A percentile compares a stretch with the other conserved stretches of the same genome.
Evolutionary conservation across 305 asterid species (phyloP).

Genomic region (Ajuga reptans): DNA sequence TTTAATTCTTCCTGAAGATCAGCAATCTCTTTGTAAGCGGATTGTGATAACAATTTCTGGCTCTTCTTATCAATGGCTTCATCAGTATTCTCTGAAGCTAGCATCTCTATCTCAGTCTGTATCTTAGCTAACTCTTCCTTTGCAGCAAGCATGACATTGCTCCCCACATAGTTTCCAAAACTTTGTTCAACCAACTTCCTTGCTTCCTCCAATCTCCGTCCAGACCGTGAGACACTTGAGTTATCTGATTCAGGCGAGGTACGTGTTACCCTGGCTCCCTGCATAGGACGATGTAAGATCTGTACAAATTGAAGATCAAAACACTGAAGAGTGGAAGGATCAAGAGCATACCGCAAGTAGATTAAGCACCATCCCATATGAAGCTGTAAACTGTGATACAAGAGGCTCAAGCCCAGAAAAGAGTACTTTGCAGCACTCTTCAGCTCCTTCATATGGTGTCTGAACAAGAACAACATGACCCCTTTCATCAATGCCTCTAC

Average conservation of each 20-base stretch:
- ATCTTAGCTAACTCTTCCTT: slow-evolving; percentile 83
- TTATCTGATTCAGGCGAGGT: slow-evolving; percentile 53
- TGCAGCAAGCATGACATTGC: slow-evolving; percentile 95
- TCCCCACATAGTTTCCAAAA: slow-evolving; percentile 97
- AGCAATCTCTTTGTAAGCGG: slow-evolving; percentile 74
- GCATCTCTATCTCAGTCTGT: slow-evolving; percentile 71
- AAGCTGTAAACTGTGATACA: slow-evolving; percentile 94
- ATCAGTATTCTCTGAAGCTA: slow-evolving; percentile 72
- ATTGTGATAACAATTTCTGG: slow-evolving; percentile 47
- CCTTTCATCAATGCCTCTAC: slow-evolving; percentile 90
- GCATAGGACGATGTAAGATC: slow-evolving; percentile 31
- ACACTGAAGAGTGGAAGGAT: slow-evolving; percentile 20
- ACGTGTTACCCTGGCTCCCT: slow-evolving; percentile 81
- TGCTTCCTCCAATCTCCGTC: slow-evolving; percentile 92
- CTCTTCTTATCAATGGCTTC: slow-evolving; percentile 86
- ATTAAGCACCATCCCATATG: slow-evolving; percentile 99
- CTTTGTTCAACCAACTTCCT: slow-evolving; percentile 93
- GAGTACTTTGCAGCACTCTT: slow-evolving; percentile 86
- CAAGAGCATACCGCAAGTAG: slow-evolving; percentile 73
- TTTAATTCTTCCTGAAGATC: slow-evolving; percentile 79
- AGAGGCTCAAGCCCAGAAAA: slow-evolving; percentile 95
- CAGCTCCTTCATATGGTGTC: slow-evolving; percentile 89
- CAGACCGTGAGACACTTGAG: slow-evolving; percentile 46
- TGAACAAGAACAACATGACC: slow-evolving; percentile 93
- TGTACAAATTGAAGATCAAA: slow-evolving; percentile 17